phyloP scores from a whole-genome alignment of 495 filamentous ascomycete genomes.

The Podospora bellae-mahoneyi region DNA sequence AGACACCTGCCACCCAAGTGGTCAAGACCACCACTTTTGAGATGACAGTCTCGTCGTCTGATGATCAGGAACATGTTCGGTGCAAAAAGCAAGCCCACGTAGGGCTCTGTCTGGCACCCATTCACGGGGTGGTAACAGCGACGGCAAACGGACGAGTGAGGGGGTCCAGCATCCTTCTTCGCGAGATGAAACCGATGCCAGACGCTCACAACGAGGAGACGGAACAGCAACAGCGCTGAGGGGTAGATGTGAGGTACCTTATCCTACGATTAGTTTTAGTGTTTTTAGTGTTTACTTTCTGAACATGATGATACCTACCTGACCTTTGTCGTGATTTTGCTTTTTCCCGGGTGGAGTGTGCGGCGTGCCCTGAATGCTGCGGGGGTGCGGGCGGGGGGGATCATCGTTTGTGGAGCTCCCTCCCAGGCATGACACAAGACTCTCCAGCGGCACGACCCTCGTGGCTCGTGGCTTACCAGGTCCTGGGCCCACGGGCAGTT shows the following conservation, averaged over 20 bases:
- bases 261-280: neutral
- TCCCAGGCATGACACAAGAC: neutral
- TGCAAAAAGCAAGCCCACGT: neutral
- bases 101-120: conserved; percentile 9
- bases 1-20: conserved; percentile 5
- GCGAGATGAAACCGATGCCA: conserved; percentile 52
- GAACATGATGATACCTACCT: neutral
- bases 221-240: neutral
- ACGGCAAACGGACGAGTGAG: conserved; percentile 34
- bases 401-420: conserved; percentile 1
- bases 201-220: conserved; percentile 13
- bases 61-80: neutral
- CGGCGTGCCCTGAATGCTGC: neutral
- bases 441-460: neutral
- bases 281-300: neutral
- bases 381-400: neutral
- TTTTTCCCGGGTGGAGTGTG: neutral
- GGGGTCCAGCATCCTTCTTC: conserved; percentile 49
- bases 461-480: conserved; percentile 3
- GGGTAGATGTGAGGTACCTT: neutral
- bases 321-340: neutral
- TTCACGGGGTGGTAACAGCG: conserved; percentile 22
- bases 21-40: conserved; percentile 34
- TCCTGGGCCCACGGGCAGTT: neutral
- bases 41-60: conserved; percentile 22